Base-by-base conservation (phyloP, 352 stramenopile species). In the Phytophthora cryptogea region DNA sequence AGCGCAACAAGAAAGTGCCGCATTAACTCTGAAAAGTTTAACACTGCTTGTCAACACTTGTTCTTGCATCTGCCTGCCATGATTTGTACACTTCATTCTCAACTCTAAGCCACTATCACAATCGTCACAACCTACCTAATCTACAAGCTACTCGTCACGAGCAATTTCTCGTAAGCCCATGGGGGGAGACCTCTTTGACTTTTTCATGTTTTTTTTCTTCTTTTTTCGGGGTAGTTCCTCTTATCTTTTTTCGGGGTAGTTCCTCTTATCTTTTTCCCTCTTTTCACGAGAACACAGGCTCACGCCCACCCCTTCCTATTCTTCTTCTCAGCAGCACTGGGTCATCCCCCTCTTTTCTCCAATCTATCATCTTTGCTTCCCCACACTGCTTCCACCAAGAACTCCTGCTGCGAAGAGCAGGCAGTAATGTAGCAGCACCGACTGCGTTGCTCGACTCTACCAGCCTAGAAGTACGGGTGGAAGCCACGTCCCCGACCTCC, bases 401-500 rank as follows among this genome's bases (percentile, higher is more conserved):
- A 36, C 31, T 60, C 31, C 42, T 48, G 39, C 50, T 54, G 20
- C 43, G 16, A 42, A 43, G 32, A 49, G 37, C 27, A 59, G 37
- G 14, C 39, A 51, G 32, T 23, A 23, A 23, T 3, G 20, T 2
- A 23, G 20, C 20, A 23, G 20, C 20, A 23, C 20, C 31, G 14
- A 32, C 1, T 14, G 16, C 20, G 41, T 45, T 5, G n/a, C 16
- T 44, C 4, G 31, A 43, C 32, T 56, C 37, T 55, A 43, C 43
- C 45, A 32, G 43, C 54, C 55, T 74, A 89, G 62, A 68, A 89
- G 70, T 90, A 92, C 27, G 83, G 83, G 56, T 92, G 83, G 66
- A 86, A 92, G 13, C 76, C 85, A 31, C 86, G 78, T 32, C 82
- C 84, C 16, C 83, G 61, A n/a, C 86, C 83, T 37, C 88, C 70